Conservation (phyloP, 768 basidiomycete species). For the Hericium alpestre region DNA sequence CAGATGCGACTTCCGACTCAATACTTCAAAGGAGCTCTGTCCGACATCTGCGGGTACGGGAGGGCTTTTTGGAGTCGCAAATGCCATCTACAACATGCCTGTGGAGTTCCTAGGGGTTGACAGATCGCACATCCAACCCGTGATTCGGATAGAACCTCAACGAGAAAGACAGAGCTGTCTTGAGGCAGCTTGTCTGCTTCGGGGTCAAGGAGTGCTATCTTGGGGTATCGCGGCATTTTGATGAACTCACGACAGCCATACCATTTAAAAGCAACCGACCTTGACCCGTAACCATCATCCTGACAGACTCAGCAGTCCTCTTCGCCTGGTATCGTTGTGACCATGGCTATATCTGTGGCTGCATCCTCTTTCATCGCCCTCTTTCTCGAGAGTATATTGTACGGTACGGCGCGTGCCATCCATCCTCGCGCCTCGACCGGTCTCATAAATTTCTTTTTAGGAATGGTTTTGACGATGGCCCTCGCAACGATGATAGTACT, state of each 20-base stretch:
- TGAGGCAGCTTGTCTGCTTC: too few species aligned
- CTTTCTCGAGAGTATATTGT: not conserved
- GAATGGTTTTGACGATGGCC: not conserved
- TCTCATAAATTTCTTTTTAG: not conserved
- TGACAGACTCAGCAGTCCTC: not conserved
- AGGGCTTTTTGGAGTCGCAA: too few species aligned
- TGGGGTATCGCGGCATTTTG: not conserved
- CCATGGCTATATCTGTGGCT: not conserved
- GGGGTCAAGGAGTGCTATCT: too few species aligned
- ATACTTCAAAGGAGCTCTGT: too few species aligned
- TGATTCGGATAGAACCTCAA: too few species aligned
- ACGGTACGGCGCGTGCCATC: not conserved
- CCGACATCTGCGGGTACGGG: too few species aligned
- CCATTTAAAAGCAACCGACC: not conserved
- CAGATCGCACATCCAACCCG: too few species aligned
- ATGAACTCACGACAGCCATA: not conserved
- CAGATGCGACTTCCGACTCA: too few species aligned
- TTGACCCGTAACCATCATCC: too few species aligned
- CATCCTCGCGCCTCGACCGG: not conserved
- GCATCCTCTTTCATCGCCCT: not conserved
- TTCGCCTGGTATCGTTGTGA: not conserved
- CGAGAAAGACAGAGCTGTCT: too few species aligned
- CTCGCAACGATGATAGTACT: not conserved
- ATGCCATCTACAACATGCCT: too few species aligned
- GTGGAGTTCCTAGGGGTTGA: too few species aligned